Base-by-base conservation (phyloP, 768 basidiomycete species). In the Coprinopsis strossmayeri region DNA sequence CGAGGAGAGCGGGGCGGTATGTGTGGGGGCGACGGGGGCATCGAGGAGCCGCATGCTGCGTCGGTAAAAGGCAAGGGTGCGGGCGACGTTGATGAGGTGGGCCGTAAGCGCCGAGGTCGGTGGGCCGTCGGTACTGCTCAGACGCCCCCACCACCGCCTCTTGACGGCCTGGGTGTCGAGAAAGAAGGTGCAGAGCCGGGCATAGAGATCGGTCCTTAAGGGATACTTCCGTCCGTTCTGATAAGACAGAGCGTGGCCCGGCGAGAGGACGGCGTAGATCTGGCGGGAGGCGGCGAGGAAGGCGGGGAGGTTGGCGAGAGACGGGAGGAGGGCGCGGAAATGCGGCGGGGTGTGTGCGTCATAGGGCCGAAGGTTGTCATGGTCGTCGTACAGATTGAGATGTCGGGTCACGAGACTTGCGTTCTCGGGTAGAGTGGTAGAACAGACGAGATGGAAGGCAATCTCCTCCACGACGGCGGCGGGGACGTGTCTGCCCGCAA, bases 81-180 rank as follows among this genome's bases (percentile, higher is more conserved):
- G 7, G 5, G 17, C 25, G 18, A 45, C 43, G 25, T 32, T 45
- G 27, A 45, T 28, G 43, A 45, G 20, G 27, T 45, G 43, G 9
- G 43, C 43, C 7, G 43, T 45, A 18, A 28, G 28, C 11, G 43
- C 43, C 12, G 27, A 28, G 12, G 9, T 27, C 18, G 43, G 10
- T 11, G 43, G 43, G n/a, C 43, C 24, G 21, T 23, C 23, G 5
- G 40, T 11, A 5, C 24, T 18, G 4, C 27, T 5, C 21, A 32
- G 4, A 5, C 15, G 5, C 27, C 27, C 7, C 43, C 43, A 45
- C 43, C 43, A 45, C 9, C 50, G 23, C 24, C 50, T 41, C 24
- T 46, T 37, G 34, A 34, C 35, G 13, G 50, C 50, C 20, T 9
- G 34, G 18, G 34, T 15, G 45, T 51, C 50, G 26, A 51, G 37